These are phyloP conservation scores for Chenopodium berlandieri DNA, from an alignment of 148 eudicot genomes.

Conservation along the genomic window DNA sequence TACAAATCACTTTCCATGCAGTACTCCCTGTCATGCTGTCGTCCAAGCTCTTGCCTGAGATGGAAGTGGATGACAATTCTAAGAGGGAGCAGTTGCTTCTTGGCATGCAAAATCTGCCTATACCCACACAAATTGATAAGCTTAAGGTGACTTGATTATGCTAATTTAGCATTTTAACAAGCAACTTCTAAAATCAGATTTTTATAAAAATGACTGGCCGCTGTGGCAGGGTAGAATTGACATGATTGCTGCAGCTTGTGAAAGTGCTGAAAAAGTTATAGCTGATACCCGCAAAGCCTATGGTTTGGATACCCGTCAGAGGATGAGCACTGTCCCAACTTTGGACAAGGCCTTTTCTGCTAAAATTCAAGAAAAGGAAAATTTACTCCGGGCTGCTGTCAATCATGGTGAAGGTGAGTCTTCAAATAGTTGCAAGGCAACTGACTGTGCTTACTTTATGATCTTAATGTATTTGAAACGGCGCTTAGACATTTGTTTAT, in stretches of 20 bases:
- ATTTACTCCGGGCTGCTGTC: slow-evolving; percentile 79
- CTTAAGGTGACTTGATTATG: slow-evolving; percentile 58
- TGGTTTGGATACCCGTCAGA: slow-evolving; percentile 78
- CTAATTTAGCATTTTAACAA: neutral
- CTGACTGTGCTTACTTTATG: neutral
- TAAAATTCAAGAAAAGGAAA: slow-evolving; percentile 94
- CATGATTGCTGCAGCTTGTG: slow-evolving; percentile 95
- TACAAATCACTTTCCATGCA: slow-evolving; percentile 27
- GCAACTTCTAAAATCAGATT: neutral
- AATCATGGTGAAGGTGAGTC: slow-evolving; percentile 86
- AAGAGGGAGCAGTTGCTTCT: slow-evolving; percentile 82
- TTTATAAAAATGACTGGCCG: slow-evolving; percentile 12
- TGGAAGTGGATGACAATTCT: slow-evolving; percentile 76
- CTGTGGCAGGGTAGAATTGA: slow-evolving; percentile 74
- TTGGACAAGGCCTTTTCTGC: slow-evolving; percentile 92
- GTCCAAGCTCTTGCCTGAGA: slow-evolving; percentile 97
- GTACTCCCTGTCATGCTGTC: slow-evolving; percentile 98
- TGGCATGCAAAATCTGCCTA: slow-evolving; percentile 72
- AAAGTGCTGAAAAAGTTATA: slow-evolving; percentile 95
- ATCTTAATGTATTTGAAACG: neutral
- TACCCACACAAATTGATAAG: slow-evolving; percentile 73
- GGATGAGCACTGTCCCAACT: slow-evolving; percentile 63
- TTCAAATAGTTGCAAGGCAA: slow-evolving; percentile 1
- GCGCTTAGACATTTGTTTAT: neutral
- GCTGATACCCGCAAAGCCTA: slow-evolving; percentile 95